phyloP scores from a whole-genome alignment of 2,329 filamentous ascomycete genomes.

The Colletotrichum salicis region DNA sequence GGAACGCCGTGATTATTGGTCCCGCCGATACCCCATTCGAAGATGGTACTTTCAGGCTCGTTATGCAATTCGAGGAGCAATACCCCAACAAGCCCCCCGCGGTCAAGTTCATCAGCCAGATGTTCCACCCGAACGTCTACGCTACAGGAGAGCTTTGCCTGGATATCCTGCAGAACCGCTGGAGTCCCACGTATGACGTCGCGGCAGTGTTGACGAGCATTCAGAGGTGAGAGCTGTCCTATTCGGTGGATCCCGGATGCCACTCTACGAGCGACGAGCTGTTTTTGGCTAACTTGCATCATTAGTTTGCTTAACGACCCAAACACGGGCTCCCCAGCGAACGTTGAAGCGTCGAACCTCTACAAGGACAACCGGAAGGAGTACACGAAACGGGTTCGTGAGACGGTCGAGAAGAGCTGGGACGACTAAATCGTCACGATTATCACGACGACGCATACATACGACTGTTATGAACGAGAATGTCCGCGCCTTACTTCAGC shows the following conservation, averaged over 20 bases:
- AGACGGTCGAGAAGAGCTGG: conserved; percentile 99
- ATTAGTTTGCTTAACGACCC: conserved; percentile 92
- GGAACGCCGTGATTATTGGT: conserved; percentile 98
- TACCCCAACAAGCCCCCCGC: conserved; percentile 98
- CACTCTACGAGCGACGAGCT: neutral
- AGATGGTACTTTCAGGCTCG: conserved; percentile 95
- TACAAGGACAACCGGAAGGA: conserved; percentile 99
- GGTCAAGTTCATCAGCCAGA: conserved; percentile 98
- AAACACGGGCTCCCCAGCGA: conserved; percentile 97
- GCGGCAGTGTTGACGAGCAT: conserved; percentile 97
- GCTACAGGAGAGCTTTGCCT: conserved; percentile 95
- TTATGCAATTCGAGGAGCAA: conserved; percentile 99
- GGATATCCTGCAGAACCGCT: conserved; percentile 96
- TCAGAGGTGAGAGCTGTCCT: conserved; percentile 74
- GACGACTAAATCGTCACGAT: conserved; percentile 72
- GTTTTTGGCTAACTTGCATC: neutral
- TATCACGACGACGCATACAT: conserved; percentile 21
- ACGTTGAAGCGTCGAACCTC: conserved; percentile 96
- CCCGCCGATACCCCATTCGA: conserved; percentile 97
- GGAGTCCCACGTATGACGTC: conserved; percentile 99
- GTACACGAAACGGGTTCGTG: conserved; percentile 92
- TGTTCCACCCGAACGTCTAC: conserved; percentile 99
- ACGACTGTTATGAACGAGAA: conserved; percentile 31
- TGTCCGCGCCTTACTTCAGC: neutral
- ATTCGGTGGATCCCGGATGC: neutral